Percentiles rank a stretch among this genome's conserved stretches.
Conservation (phyloP, 2,329 filamentous ascomycete species). For the Pseudogymnoascus sp. region DNA sequence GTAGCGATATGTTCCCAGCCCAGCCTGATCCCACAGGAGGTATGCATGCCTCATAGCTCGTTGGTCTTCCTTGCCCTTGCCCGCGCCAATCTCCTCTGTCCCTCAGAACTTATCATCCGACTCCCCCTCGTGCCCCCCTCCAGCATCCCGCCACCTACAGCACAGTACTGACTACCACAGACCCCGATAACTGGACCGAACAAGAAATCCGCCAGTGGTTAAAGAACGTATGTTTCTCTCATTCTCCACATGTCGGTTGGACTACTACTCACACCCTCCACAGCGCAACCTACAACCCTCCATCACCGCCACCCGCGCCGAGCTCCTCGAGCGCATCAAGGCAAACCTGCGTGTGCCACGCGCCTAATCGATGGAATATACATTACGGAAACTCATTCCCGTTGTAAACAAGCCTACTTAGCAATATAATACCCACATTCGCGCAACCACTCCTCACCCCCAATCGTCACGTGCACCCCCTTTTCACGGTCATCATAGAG, state of each 20-base stretch:
- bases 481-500: not conserved
- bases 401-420: slow-evolving; percentile 2
- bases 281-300: slow-evolving; percentile 59
- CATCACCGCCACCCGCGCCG: slow-evolving; percentile 49
- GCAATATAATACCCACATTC: not conserved
- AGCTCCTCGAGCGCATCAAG: slow-evolving; percentile 61
- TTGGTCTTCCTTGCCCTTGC: not conserved
- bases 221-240: slow-evolving; percentile 52
- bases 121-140: not conserved
- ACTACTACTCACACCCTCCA: not conserved
- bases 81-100: not conserved
- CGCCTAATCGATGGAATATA: slow-evolving; percentile 11
- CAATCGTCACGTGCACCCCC: not conserved
- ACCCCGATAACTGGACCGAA: slow-evolving; percentile 65
- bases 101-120: not conserved
- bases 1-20: slow-evolving; percentile 72
- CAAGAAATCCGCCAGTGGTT: slow-evolving; percentile 79
- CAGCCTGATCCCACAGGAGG: slow-evolving; percentile 70
- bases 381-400: not conserved
- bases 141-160: not conserved
- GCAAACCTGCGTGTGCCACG: slow-evolving; percentile 51
- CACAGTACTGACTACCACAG: slow-evolving; percentile 29
- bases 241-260: not conserved
- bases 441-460: not conserved
- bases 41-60: slow-evolving; percentile 33